Conservation (phyloP, 441 rosid species). For the Mallotus japonicus region DNA sequence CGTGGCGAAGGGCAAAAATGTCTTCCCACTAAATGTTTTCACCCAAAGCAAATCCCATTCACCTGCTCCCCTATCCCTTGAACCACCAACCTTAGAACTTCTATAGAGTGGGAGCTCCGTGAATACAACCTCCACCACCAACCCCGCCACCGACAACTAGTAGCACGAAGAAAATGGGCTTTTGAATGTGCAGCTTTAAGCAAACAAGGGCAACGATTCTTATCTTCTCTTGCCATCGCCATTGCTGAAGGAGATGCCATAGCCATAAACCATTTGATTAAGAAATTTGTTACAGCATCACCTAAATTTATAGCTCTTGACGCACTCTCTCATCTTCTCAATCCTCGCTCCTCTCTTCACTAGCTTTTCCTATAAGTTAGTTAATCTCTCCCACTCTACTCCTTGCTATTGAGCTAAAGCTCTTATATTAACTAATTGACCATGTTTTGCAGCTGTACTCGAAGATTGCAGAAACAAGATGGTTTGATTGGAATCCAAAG, state of each 20-base stretch:
- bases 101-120: constrained; percentile 17
- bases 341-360: constrained; percentile 44
- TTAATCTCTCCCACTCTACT: constrained; percentile 21
- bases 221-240: constrained; percentile 47
- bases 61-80: too few relatives aligned
- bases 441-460: constrained; percentile 49
- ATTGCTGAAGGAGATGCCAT: constrained; percentile 41
- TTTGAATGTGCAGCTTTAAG: constrained; percentile 33
- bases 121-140: neutral
- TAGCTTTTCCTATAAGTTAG: constrained; percentile 40
- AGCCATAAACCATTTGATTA: constrained; percentile 51
- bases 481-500: constrained; percentile 86
- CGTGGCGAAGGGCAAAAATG: too few relatives aligned
- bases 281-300: constrained; percentile 42
- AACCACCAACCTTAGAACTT: neutral
- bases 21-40: too few relatives aligned
- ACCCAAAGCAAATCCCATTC: too few relatives aligned
- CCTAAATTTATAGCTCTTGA: constrained; percentile 54
- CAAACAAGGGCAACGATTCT: constrained; percentile 64
- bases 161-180: constrained; percentile 7
- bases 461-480: constrained; percentile 57
- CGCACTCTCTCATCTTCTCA: constrained; percentile 74
- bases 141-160: neutral
- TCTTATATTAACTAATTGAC: neutral
- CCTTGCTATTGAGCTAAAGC: neutral